These are phyloP conservation scores for Colletotrichum musicola DNA, from an alignment of 2,329 filamentous ascomycete species.

Conservation along the genomic window DNA sequence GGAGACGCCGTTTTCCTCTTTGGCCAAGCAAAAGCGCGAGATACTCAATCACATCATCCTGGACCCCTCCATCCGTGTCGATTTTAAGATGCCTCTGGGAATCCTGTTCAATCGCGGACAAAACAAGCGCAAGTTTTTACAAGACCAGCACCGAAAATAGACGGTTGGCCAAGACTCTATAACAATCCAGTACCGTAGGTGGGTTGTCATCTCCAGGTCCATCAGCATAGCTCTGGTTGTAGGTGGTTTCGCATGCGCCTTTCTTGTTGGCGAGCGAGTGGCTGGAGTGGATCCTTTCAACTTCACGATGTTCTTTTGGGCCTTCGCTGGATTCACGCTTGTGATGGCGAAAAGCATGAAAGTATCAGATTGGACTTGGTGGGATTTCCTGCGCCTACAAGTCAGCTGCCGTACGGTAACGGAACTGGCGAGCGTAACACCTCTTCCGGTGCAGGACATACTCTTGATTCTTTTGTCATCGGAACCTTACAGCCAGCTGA, in stretches of 20 bases:
- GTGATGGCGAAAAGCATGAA: neutral
- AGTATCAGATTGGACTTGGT: neutral
- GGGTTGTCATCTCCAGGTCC: too few species aligned
- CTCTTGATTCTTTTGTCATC: neutral
- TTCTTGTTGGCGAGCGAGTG: neutral
- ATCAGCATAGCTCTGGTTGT: neutral
- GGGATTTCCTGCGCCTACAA: neutral
- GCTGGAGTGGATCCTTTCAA: neutral
- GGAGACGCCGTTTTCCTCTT: too few species aligned
- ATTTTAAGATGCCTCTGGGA: too few species aligned
- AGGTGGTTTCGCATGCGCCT: neutral
- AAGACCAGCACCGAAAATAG: too few species aligned
- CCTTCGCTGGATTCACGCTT: neutral
- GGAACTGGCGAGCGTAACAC: neutral
- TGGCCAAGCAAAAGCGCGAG: too few species aligned
- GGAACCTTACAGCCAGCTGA: neutral
- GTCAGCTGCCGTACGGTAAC: neutral
- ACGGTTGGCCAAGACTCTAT: too few species aligned
- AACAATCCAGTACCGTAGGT: too few species aligned
- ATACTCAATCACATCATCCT: too few species aligned
- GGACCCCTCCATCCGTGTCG: too few species aligned
- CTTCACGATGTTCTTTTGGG: neutral
- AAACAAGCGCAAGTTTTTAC: too few species aligned
- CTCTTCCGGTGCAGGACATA: neutral
- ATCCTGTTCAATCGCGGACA: too few species aligned